Percentiles rank a stretch among this genome's conserved stretches.
Evolutionary conservation across 305 asterid genomes (phyloP).

Genomic region (Solanum aculeatissimum): DNA sequence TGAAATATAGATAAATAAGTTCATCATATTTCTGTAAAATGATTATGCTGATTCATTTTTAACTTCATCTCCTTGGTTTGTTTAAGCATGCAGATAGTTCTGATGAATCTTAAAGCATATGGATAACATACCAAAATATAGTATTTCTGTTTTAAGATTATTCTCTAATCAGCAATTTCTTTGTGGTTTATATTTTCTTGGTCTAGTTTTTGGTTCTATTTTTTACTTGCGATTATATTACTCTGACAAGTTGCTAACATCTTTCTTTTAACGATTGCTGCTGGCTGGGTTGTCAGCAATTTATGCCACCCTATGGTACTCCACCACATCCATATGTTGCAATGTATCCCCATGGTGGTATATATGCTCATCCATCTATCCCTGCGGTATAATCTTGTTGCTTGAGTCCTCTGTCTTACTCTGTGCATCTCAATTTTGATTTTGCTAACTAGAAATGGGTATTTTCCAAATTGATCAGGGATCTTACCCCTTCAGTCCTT

Average conservation of each 20-base stretch:
- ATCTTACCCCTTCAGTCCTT: conserved; percentile 90
- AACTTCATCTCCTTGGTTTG: background rate
- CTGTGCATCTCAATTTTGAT: background rate
- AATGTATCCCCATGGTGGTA: conserved; percentile 92
- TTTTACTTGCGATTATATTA: background rate
- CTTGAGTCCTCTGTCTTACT: background rate
- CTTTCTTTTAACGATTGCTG: background rate
- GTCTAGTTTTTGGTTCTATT: background rate
- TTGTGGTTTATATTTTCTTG: background rate
- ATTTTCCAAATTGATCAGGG: conserved; percentile 37
- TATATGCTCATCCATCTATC: conserved; percentile 89
- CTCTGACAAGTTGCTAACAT: background rate
- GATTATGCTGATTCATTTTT: background rate
- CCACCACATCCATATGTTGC: conserved; percentile 96
- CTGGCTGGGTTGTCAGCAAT: conserved; percentile 42
- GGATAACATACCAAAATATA: background rate
- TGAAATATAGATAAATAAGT: background rate
- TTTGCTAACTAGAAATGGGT: background rate
- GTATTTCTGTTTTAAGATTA: background rate
- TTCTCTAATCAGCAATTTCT: background rate
- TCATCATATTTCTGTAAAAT: background rate
- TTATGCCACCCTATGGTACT: conserved; percentile 88
- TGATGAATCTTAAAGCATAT: background rate
- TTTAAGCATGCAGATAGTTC: background rate
- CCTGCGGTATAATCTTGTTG: conserved; percentile 51